phyloP scores from a whole-genome alignment of 1,139 yeast genomes.

The Pichia sp. region DNA sequence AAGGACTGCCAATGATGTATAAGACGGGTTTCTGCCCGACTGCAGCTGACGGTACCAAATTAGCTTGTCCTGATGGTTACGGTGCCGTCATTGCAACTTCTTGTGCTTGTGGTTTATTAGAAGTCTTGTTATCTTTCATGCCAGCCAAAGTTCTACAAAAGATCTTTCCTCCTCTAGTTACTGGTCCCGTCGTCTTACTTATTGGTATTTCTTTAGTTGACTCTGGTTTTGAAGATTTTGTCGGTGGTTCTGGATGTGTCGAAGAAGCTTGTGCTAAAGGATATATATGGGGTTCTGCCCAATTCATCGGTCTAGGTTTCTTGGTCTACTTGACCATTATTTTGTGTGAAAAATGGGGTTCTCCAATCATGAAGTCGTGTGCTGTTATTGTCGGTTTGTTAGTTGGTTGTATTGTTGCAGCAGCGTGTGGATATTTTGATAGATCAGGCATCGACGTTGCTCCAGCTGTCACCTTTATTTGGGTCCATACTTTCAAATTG shows the following conservation, averaged over 20 bases:
- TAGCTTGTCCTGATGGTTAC: constrained; percentile 84
- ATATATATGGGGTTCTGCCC: constrained; percentile 77
- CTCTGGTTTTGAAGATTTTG: constrained; percentile 76
- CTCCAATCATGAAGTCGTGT: constrained; percentile 93
- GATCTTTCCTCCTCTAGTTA: constrained; percentile 80
- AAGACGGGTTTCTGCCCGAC: constrained; percentile 57
- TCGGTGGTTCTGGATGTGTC: constrained; percentile 77
- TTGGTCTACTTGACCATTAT: constrained; percentile 67
- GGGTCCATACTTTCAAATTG: constrained; percentile 80
- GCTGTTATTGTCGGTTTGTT: constrained; percentile 79
- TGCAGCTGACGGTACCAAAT: constrained; percentile 49
- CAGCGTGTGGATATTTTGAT: constrained; percentile 79
- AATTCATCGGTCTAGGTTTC: constrained; percentile 80
- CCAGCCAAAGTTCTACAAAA: constrained; percentile 66
- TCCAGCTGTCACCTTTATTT: constrained; percentile 76
- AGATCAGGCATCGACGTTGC: constrained; percentile 50
- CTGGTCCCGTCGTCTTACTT: constrained; percentile 84
- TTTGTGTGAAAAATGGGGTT: constrained; percentile 75
- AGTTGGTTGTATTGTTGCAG: constrained; percentile 87
- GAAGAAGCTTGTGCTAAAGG: constrained; percentile 33
- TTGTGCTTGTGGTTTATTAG: constrained; percentile 66
- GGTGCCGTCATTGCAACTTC: constrained; percentile 81
- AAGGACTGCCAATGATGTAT: constrained; percentile 78
- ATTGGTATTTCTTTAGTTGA: constrained; percentile 65
- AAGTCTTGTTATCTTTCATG: constrained; percentile 60